Percentiles rank a stretch among this genome's conserved stretches.
Evolutionary conservation across 768 basidiomycete genomes (phyloP).

Genomic region (Mrakia hoshinonis): DNA sequence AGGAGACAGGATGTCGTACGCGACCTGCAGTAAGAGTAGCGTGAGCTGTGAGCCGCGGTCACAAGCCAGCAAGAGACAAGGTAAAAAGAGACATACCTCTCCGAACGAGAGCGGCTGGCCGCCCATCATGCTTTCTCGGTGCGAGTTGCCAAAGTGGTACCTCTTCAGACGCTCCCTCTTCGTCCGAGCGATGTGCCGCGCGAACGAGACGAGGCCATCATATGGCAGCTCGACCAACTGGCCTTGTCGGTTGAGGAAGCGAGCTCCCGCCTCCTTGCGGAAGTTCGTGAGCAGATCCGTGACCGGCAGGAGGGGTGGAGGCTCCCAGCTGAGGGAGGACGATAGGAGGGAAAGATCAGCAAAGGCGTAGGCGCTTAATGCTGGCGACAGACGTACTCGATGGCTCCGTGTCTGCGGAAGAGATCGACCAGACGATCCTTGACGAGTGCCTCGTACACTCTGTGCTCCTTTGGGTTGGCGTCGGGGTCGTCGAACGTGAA

Average conservation of each 20-base stretch:
- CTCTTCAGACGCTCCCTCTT: slow-evolving; percentile 61
- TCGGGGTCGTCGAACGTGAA: slow-evolving; percentile 29
- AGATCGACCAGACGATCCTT: slow-evolving; percentile 65
- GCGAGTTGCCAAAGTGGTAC: slow-evolving; percentile 68
- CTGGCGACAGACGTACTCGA: slow-evolving; percentile 50
- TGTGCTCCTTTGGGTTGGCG: slow-evolving; percentile 22
- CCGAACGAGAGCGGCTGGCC: slow-evolving; percentile 31
- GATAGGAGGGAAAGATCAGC: neutral
- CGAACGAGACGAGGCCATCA: slow-evolving; percentile 42
- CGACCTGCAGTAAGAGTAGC: slow-evolving; percentile 33
- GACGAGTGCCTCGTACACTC: slow-evolving; percentile 45
- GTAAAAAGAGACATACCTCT: neutral
- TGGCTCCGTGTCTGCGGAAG: slow-evolving; percentile 81
- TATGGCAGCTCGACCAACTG: slow-evolving; percentile 66
- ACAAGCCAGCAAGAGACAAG: neutral
- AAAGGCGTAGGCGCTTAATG: neutral
- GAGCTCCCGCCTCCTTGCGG: slow-evolving; percentile 56
- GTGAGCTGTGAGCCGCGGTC: slow-evolving; percentile 30
- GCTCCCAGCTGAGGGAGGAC: slow-evolving; percentile 51
- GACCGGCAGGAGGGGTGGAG: slow-evolving; percentile 65
- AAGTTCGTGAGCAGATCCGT: slow-evolving; percentile 49
- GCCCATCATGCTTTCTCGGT: slow-evolving; percentile 40
- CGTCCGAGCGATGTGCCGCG: slow-evolving; percentile 23
- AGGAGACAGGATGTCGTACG: slow-evolving; percentile 68
- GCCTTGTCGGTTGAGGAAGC: slow-evolving; percentile 70